phyloP scores from a whole-genome alignment of 176 grass and related monocot genomes.

The Chrysopogon serrulatus region DNA sequence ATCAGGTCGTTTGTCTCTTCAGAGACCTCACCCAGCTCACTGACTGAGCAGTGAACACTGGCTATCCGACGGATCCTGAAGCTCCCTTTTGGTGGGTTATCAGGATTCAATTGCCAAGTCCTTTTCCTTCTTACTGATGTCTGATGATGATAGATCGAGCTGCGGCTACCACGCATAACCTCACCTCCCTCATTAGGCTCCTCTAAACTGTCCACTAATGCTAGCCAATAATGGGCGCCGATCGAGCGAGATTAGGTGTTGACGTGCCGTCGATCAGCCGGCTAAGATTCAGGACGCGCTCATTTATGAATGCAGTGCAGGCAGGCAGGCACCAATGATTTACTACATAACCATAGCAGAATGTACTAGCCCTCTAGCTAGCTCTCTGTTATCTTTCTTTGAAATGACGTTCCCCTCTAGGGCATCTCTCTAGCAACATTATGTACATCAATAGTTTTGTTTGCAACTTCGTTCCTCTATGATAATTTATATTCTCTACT shows the following conservation, averaged over 20 bases:
- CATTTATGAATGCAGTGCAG: constrained; percentile 18
- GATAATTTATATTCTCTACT: background rate
- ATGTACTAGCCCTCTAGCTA: background rate
- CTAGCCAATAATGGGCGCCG: constrained; percentile 9
- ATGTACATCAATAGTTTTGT: background rate
- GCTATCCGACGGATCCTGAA: background rate
- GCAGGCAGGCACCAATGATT: constrained; percentile 19
- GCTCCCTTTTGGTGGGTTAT: background rate
- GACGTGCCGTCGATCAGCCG: constrained; percentile 38
- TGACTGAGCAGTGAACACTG: background rate
- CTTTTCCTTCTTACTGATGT: background rate
- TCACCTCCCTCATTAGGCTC: background rate
- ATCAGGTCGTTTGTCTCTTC: background rate
- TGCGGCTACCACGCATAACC: background rate
- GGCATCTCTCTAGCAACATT: background rate
- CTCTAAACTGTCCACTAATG: background rate
- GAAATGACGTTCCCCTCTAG: background rate
- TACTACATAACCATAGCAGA: background rate
- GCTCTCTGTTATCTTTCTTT: background rate
- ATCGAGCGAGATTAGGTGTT: constrained; percentile 39
- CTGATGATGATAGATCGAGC: background rate
- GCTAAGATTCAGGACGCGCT: constrained; percentile 46
- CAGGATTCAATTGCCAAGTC: background rate
- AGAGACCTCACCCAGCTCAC: background rate
- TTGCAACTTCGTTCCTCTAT: background rate